These are phyloP conservation scores for Aureobasidium sp. DNA, from an alignment of 2,329 filamentous ascomycete genomes.

Conservation along the genomic window DNA sequence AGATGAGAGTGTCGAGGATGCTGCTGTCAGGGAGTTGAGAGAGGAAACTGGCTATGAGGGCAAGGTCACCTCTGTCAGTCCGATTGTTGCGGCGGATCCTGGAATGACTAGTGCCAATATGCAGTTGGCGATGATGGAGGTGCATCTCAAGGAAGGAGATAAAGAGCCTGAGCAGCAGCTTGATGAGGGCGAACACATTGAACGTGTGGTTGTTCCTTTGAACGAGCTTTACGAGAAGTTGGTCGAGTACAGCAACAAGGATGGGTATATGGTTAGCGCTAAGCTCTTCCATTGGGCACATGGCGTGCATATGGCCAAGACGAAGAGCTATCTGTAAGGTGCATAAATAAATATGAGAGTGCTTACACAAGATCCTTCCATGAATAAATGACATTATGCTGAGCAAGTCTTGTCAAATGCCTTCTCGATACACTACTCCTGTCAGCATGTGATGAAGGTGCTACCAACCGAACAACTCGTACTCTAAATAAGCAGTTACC, in stretches of 20 bases:
- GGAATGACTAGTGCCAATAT: conserved; percentile 33
- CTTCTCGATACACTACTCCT: too few relatives aligned
- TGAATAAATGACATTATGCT: too few relatives aligned
- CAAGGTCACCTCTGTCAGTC: conserved; percentile 42
- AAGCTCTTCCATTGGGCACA: conserved; percentile 55
- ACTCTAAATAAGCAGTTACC: too few relatives aligned
- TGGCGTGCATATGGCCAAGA: conserved; percentile 39
- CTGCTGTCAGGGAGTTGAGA: conserved; percentile 49
- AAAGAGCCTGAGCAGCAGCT: conserved; percentile 49
- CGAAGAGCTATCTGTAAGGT: conserved; percentile 1
- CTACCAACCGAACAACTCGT: too few relatives aligned
- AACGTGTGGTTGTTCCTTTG: conserved; percentile 50
- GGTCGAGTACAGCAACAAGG: conserved; percentile 37
- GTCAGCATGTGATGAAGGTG: too few relatives aligned
- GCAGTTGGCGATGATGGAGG: conserved; percentile 50
- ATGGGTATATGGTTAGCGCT: conserved; percentile 47
- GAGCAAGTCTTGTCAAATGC: too few relatives aligned
- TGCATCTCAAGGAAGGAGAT: conserved; percentile 41
- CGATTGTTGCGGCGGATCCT: conserved; percentile 54
- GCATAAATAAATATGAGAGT: too few relatives aligned
- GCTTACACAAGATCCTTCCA: too few relatives aligned
- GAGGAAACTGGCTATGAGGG: conserved; percentile 59
- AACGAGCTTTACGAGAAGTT: conserved; percentile 48
- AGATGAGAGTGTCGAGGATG: conserved; percentile 47
- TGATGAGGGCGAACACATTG: conserved; percentile 54